These are phyloP conservation scores for Panicum miliaceum DNA, from an alignment of 176 grass and related monocot species.

Conservation along the genomic window DNA sequence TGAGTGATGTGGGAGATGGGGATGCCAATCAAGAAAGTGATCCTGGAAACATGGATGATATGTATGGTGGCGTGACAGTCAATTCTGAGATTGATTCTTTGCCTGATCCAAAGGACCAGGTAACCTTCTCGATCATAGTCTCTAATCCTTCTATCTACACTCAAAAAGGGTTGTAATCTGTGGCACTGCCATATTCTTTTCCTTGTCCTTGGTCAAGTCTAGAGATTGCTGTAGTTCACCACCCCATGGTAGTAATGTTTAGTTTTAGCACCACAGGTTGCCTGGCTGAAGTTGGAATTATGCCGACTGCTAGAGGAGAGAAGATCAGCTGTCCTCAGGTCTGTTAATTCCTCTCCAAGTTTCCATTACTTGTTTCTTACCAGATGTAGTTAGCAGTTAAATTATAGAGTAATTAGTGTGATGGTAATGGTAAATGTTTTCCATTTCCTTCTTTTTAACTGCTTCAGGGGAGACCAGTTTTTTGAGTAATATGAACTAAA, in stretches of 20 bases:
- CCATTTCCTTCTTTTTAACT: conserved; percentile 14
- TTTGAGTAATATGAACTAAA: conserved; percentile 17
- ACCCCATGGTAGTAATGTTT: conserved; percentile 26
- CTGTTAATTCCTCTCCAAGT: conserved; percentile 28
- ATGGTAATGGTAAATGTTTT: not conserved
- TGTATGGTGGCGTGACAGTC: conserved; percentile 60
- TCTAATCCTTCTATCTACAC: conserved; percentile 9
- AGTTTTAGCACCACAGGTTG: conserved; percentile 50
- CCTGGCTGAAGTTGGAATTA: conserved; percentile 85
- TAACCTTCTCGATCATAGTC: conserved; percentile 40
- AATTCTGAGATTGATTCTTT: conserved; percentile 81
- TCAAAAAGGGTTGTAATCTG: conserved; percentile 29
- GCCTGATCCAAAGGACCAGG: conserved; percentile 93
- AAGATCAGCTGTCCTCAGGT: conserved; percentile 96
- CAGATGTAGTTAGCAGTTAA: not conserved
- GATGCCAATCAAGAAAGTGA: conserved; percentile 60
- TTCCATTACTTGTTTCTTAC: not conserved
- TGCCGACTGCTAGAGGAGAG: conserved; percentile 93
- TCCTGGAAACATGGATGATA: conserved; percentile 58
- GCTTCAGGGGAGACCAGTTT: not conserved
- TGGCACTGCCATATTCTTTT: conserved; percentile 1
- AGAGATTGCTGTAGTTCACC: conserved; percentile 1
- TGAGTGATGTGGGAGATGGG: conserved; percentile 51
- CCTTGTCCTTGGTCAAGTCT: conserved; percentile 31
- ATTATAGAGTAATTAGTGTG: not conserved